phyloP scores from a whole-genome alignment of 2,329 filamentous ascomycete species.

The Arthroderma uncinatum region DNA sequence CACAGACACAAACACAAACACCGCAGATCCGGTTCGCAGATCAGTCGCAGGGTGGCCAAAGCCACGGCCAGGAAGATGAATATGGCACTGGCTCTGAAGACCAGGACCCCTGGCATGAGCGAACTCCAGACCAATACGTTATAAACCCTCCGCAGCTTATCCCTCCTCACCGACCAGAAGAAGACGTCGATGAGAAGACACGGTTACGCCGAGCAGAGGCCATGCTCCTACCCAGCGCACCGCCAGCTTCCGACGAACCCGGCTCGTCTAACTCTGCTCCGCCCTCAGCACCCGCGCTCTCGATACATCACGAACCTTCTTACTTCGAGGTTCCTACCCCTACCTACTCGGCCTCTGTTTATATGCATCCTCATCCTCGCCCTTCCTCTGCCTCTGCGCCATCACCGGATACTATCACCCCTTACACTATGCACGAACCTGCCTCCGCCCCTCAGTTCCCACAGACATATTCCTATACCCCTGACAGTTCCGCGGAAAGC shows the following conservation, averaged over 20 bases:
- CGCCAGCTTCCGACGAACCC: constrained; percentile 41
- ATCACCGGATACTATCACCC: constrained; percentile 23
- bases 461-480: not conserved
- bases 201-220: constrained; percentile 66
- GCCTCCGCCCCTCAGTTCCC: constrained; percentile 7
- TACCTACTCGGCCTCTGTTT: constrained; percentile 27
- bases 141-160: constrained; percentile 8
- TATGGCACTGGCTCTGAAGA: constrained; percentile 4
- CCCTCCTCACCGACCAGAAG: constrained; percentile 44
- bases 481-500: constrained; percentile 22
- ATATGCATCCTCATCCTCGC: constrained; percentile 17
- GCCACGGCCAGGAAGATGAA: not conserved
- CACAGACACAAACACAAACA: not conserved
- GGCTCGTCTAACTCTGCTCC: constrained; percentile 36
- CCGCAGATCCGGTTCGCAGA: not conserved
- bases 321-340: constrained; percentile 20
- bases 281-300: constrained; percentile 36
- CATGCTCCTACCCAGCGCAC: constrained; percentile 68
- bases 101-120: not conserved
- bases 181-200: constrained; percentile 67
- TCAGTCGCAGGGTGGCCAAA: not conserved
- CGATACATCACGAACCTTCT: constrained; percentile 42
- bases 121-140: constrained; percentile 6
- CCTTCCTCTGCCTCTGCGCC: constrained; percentile 18
- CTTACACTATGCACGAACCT: constrained; percentile 10